Evolutionary conservation across 306 rosid species (phyloP), one percentile per base, ranked within the genome.

Genomic region (Vigna hirtella): DNA sequence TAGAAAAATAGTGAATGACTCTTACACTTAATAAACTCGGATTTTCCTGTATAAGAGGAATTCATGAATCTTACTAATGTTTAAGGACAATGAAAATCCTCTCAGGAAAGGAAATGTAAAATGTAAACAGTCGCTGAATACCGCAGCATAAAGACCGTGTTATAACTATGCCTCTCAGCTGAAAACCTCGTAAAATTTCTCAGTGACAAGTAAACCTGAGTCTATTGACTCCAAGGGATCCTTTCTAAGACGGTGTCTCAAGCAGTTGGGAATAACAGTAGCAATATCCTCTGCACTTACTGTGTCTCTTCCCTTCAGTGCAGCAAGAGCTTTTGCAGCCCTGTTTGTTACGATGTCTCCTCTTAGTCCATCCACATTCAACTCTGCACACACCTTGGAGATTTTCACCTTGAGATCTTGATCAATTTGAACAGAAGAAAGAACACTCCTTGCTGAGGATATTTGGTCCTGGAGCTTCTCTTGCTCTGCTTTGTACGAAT

Each of bases 331-430:
- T 80, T 87, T 90, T 22, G 97, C 93, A 76, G 97, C 93, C 74
- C 97, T 87, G n/a, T 92, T 93, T 22, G 92, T 87, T 52, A 93
- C 97, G 50, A 93, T 93, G 76, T 93, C 97, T 74, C 97, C 97
- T 87, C 97, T 87, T 86, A 93, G 83, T 84, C 97, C 97, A 62
- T 93, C 97, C 3, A 93, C 97, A 78, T 93, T 93, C 90, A 90
- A 77, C 53, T 93, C 97, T 5, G 96, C 32, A 69, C 97, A 93
- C 72, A 93, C 97, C 85, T 52, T 86, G 34, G 97, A 93, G 85
- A 93, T 93, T 70, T 90, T 93, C 77, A 93, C 91, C 87, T 93
- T 90, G 63, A 86, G 85, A 50, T 93, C 90, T 20, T 75, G 97
- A 56, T 88, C 91, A 26, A 93, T 93, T 73, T 90, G 88, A 70